Evolutionary conservation across 179 eudicot species (phyloP), one percentile per base, ranked within the genome.

Genomic region (Carnegiea gigantea): DNA sequence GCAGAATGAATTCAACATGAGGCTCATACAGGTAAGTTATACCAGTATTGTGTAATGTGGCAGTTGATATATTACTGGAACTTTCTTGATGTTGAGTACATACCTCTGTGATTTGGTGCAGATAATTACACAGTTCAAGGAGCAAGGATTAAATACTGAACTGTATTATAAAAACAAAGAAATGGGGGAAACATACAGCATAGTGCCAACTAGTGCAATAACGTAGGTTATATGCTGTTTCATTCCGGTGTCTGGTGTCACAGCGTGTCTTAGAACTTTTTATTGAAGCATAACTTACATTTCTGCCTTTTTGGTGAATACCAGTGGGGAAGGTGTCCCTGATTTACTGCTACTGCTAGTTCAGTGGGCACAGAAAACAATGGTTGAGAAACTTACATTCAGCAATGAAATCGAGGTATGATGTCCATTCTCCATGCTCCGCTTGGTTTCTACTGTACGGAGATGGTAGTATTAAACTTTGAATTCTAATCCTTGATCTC

Each of bases 351-450:
- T 57, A 57, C 62, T 57, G 6, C 17, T 57, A 57, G 62, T 57
- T 20, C 62, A 57, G 62, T 57, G 62, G 62, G 62, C 62, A 57
- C 62, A 57, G 62, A 57, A 57, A 57, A 57, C 62, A 18, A 57
- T 57, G 62, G 62, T 57, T 57, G 62, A 57, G 62, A 57, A 57
- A 57, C 62, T 57, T 57, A 57, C 62, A 57, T 57, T 57, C 62
- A 57, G 62, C 62, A 6, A 57, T 57, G 62, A 57, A 57, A 57
- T 57, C 23, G 15, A 57, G 62, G 62, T 57, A 57, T 57, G 1
- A 6, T 57, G 20, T 57, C 7, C 0, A 18, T 57, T 17, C 20
- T 57, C n/a, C n/a, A 17, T 18, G 12, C 62, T 57, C 62, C n/a
- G 6, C 2, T 1, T 57, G n/a, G n/a, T 57, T 57, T 57, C 57